phyloP scores from a whole-genome alignment of 805 yeast genomes.

The Isabelozyma heimii region DNA sequence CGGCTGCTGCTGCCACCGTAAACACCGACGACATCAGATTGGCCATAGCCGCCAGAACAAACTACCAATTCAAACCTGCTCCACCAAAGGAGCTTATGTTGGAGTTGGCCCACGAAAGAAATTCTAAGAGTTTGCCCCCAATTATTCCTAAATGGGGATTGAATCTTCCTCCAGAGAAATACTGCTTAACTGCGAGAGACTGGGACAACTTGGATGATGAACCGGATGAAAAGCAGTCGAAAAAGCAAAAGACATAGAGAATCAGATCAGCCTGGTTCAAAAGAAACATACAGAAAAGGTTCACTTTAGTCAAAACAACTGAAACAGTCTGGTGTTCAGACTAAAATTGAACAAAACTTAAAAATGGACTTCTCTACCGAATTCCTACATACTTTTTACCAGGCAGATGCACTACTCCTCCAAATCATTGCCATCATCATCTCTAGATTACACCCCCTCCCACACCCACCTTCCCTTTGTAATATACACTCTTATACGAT shows the following conservation, averaged over 20 bases:
- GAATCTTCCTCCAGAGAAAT: slow-evolving; percentile 95
- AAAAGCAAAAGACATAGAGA: not conserved
- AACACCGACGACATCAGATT: slow-evolving; percentile 88
- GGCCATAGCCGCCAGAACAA: slow-evolving; percentile 92
- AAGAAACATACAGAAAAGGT: not conserved
- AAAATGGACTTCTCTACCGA: too few relatives aligned
- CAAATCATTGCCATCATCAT: too few relatives aligned
- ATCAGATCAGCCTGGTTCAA: too few relatives aligned
- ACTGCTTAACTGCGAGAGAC: slow-evolving; percentile 82
- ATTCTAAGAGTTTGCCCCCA: slow-evolving; percentile 85
- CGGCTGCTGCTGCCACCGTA: slow-evolving; percentile 49
- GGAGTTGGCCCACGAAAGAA: slow-evolving; percentile 90
- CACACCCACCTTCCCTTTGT: too few relatives aligned
- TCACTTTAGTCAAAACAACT: too few relatives aligned
- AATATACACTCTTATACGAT: too few relatives aligned
- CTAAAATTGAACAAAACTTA: too few relatives aligned
- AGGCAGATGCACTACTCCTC: too few relatives aligned
- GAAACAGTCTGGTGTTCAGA: too few relatives aligned
- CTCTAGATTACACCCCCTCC: too few relatives aligned
- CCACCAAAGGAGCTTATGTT: slow-evolving; percentile 90
- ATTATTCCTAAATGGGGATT: slow-evolving; percentile 90
- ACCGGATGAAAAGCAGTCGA: slow-evolving; percentile 15
- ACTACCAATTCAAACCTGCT: slow-evolving; percentile 89
- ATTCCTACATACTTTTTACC: too few relatives aligned
- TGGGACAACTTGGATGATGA: slow-evolving; percentile 48